Evolutionary conservation across 306 rosid genomes (phyloP).

Genomic region (Lathyrus oleraceus): DNA sequence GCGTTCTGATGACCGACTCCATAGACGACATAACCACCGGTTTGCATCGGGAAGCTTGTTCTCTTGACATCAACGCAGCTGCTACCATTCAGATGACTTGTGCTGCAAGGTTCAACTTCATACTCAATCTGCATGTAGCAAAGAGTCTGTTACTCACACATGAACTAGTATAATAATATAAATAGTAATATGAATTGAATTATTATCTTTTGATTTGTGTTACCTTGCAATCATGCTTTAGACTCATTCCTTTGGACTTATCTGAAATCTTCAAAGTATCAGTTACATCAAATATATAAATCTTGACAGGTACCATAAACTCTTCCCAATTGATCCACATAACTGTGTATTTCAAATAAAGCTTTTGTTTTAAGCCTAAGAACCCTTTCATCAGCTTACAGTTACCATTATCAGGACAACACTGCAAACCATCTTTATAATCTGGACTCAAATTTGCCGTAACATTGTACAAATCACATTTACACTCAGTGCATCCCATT

Average conservation of each 20-base stretch:
- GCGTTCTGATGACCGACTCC: conserved; percentile 74
- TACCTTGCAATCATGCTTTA: conserved; percentile 57
- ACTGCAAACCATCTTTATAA: conserved; percentile 63
- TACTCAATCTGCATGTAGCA: conserved; percentile 62
- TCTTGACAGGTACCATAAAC: conserved; percentile 51
- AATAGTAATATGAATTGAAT: too few relatives aligned
- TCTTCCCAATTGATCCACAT: conserved; percentile 70
- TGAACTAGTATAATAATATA: neutral
- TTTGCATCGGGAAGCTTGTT: conserved; percentile 42
- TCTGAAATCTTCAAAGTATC: conserved; percentile 44
- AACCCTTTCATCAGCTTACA: conserved; percentile 57
- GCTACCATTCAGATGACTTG: conserved; percentile 11
- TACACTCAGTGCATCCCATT: conserved; percentile 67
- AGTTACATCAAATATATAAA: conserved; percentile 67
- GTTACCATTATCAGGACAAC: conserved; percentile 58
- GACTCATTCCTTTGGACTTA: conserved; percentile 24
- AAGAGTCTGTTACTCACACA: conserved; percentile 4
- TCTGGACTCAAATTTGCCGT: conserved; percentile 46
- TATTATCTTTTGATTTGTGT: conserved; percentile 16
- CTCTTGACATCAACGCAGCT: conserved; percentile 45
- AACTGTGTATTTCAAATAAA: conserved; percentile 63
- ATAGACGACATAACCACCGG: conserved; percentile 63
- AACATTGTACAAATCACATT: conserved; percentile 64
- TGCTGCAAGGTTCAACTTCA: conserved; percentile 52
- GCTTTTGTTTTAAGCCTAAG: conserved; percentile 45